These are phyloP conservation scores for Aspergillus funiculosus DNA, from an alignment of 495 filamentous ascomycete species.

Conservation along the genomic window DNA sequence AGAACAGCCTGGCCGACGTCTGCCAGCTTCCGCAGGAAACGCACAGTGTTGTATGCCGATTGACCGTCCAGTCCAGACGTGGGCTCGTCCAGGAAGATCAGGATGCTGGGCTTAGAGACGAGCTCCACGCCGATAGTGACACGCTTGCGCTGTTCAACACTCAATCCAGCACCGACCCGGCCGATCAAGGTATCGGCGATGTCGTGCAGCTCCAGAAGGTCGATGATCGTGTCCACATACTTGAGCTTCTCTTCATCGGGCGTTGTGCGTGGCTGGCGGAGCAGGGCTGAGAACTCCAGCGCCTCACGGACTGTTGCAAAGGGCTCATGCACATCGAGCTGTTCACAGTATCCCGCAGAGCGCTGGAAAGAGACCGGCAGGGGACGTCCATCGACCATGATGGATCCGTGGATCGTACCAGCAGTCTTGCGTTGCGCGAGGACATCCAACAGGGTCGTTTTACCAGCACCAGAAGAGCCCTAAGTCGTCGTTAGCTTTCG, in stretches of 20 bases:
- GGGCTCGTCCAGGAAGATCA: slow-evolving; percentile 74
- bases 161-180: slow-evolving; percentile 44
- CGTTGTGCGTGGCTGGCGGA: slow-evolving; percentile 48
- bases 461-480: slow-evolving; percentile 57
- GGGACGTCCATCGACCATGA: slow-evolving; percentile 74
- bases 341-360: slow-evolving; percentile 52
- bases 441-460: slow-evolving; percentile 53
- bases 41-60: slow-evolving; percentile 59
- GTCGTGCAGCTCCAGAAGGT: slow-evolving; percentile 52
- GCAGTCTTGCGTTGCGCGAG: slow-evolving; percentile 66
- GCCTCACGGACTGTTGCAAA: slow-evolving; percentile 56
- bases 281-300: slow-evolving; percentile 51
- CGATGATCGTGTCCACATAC: slow-evolving; percentile 54
- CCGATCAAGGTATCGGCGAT: slow-evolving; percentile 52
- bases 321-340: slow-evolving; percentile 54
- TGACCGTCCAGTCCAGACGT: slow-evolving; percentile 63
- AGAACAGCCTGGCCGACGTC: slow-evolving; percentile 62
- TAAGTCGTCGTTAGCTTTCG: not conserved
- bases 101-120: slow-evolving; percentile 57
- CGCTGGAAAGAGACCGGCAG: slow-evolving; percentile 79
- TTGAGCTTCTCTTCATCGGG: slow-evolving; percentile 51
- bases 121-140: slow-evolving; percentile 66
- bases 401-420: slow-evolving; percentile 81
- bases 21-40: slow-evolving; percentile 59
- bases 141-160: slow-evolving; percentile 56